Evolutionary conservation across 1,139 yeast genomes (phyloP), one percentile per base, ranked within the genome.

Genomic region (Geotrichum siamense): DNA sequence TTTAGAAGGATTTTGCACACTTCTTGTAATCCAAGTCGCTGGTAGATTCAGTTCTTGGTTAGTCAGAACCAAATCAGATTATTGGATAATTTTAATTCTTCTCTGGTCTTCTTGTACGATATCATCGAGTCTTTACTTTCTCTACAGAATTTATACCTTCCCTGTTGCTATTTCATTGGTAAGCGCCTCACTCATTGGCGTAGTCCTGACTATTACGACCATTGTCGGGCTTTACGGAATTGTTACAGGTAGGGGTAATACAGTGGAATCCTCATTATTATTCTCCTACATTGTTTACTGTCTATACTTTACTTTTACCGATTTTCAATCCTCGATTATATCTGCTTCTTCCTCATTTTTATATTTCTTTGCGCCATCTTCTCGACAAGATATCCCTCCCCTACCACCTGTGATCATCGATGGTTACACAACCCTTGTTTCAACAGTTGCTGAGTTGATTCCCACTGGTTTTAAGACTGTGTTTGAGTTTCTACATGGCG

Each of bases 251-350:
- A 76, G 75, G 51, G 96, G 97, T 3, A 82, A 91, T n/a, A 81
- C 89, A 29, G 75, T 87, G 48, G 98, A 91, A 63, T 76, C 89
- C 28, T 83, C 95, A 5, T 68, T 89, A 48, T 70, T 91, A 55
- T 81, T 87, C 59, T 93, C 94, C 10, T 91, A 91, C 62, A 81
- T 89, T 53, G 96, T 91, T 15, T 82, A 94, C 61, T 87, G 96
- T 55, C 78, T 87, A 48, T 89, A 89, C 61, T 93, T 86, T 58
- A 79, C 94, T 3, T 85, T 87, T 56, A 95, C 97, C 0, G 85
- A 82, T 53, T 71, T 87, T 65, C 70, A 67, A 56, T 48, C 61
- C 16, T 48, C 60, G 2, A 45, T 55, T 33, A 10, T 30, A 10
- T 53, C 62, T 19, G 49, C 56, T 29, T 43, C 56, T 9, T 25